Evolutionary conservation across 2,329 filamentous ascomycete genomes (phyloP).

Genomic region (Ceratocystis diversiconidia): DNA sequence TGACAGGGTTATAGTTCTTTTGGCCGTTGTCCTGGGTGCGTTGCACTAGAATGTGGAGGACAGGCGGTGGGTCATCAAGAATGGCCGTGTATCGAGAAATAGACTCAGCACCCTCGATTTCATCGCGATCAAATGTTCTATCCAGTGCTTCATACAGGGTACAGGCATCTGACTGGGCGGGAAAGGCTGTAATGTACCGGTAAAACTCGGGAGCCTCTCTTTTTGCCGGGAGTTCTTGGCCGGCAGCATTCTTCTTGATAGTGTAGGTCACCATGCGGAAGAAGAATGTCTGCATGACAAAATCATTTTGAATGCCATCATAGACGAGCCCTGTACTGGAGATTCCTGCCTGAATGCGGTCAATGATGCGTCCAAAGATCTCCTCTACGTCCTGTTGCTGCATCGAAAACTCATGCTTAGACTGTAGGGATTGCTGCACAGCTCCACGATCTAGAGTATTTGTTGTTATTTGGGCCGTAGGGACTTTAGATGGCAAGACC

Average conservation of each 20-base stretch:
- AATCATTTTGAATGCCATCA: slow-evolving; percentile 63
- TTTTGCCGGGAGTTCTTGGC: slow-evolving; percentile 15
- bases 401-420: slow-evolving; percentile 20
- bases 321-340: slow-evolving; percentile 49
- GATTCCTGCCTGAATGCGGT: slow-evolving; percentile 81
- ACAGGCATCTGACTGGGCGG: slow-evolving; percentile 34
- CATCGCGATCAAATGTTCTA: slow-evolving; percentile 67
- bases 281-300: slow-evolving; percentile 58
- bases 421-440: slow-evolving; percentile 32
- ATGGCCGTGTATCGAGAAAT: slow-evolving; percentile 55
- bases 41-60: slow-evolving; percentile 82
- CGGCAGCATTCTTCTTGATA: slow-evolving; percentile 33
- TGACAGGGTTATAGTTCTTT: slow-evolving; percentile 66
- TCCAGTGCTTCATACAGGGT: slow-evolving; percentile 77
- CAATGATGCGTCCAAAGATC: slow-evolving; percentile 83
- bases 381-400: slow-evolving; percentile 87
- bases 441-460: slow-evolving; percentile 24
- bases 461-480: neutral
- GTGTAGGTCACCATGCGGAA: slow-evolving; percentile 47
- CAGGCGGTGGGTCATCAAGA: slow-evolving; percentile 54
- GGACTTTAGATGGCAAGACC: neutral
- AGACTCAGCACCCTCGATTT: slow-evolving; percentile 48
- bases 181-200: slow-evolving; percentile 46
- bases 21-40: slow-evolving; percentile 58
- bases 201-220: slow-evolving; percentile 34